A percentile compares a stretch with the other conserved stretches of the same genome.
Evolutionary conservation across 2,329 filamentous ascomycete genomes (phyloP).

Genomic region (Aspergillus sergii): DNA sequence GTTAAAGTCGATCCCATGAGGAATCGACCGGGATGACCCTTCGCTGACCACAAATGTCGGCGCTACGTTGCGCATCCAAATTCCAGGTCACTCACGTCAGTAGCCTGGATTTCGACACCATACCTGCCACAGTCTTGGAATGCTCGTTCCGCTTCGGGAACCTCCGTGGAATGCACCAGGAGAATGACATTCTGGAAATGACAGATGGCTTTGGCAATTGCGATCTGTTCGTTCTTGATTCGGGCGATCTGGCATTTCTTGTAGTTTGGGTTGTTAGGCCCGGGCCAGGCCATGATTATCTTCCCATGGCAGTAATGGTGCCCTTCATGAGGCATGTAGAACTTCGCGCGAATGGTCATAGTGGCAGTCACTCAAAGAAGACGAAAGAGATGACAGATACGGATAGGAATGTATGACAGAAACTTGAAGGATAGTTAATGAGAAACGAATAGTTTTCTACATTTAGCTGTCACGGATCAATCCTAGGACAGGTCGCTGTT

Average conservation of each 20-base stretch:
- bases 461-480: no score
- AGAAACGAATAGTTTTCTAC: no score
- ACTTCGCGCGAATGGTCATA: background rate
- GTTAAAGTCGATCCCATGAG: no score
- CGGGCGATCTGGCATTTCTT: background rate
- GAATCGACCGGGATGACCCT: no score
- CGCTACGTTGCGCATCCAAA: background rate
- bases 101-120: background rate
- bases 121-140: background rate
- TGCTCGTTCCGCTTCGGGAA: no score
- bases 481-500: no score
- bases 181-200: background rate
- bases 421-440: rapidly evolving
- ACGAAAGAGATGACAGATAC: background rate
- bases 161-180: background rate
- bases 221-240: background rate
- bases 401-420: background rate
- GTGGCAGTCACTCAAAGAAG: background rate
- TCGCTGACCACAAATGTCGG: no score
- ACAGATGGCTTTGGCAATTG: background rate
- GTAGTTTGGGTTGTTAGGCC: background rate
- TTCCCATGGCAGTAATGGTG: background rate
- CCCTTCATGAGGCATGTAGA: background rate
- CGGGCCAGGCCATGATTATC: background rate
- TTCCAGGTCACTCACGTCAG: no score